Evolutionary conservation across 2,329 filamentous ascomycete species (phyloP).

Genomic region (Fusarium verrucosum): DNA sequence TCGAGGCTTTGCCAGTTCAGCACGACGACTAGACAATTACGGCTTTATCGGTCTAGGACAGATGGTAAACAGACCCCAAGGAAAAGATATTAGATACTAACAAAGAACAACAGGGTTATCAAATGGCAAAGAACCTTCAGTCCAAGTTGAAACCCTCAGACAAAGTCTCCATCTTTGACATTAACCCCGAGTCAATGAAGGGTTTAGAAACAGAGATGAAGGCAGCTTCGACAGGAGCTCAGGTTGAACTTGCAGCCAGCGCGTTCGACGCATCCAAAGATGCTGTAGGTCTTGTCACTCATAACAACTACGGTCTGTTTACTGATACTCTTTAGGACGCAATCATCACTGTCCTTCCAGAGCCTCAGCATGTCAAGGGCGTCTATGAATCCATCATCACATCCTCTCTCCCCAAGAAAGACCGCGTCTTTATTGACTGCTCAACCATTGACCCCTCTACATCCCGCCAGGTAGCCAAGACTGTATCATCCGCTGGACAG

Average conservation of each 20-base stretch:
- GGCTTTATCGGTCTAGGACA: slow-evolving; percentile 69
- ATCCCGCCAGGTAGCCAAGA: slow-evolving; percentile 78
- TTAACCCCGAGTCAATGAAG: slow-evolving; percentile 61
- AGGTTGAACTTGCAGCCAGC: slow-evolving; percentile 56
- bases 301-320: not conserved
- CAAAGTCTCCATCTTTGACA: slow-evolving; percentile 64
- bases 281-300: slow-evolving; percentile 56
- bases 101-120: slow-evolving; percentile 58
- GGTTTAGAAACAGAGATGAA: slow-evolving; percentile 60
- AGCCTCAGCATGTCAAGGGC: slow-evolving; percentile 84
- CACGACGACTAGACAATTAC: slow-evolving; percentile 61
- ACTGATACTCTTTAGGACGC: slow-evolving; percentile 69
- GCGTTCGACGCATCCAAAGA: slow-evolving; percentile 61
- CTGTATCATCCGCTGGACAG: slow-evolving; percentile 69
- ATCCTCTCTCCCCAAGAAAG: slow-evolving; percentile 59
- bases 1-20: slow-evolving; percentile 61
- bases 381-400: slow-evolving; percentile 83
- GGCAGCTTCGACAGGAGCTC: slow-evolving; percentile 56
- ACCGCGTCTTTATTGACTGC: slow-evolving; percentile 90
- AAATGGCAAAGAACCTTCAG: slow-evolving; percentile 71
- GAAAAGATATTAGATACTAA: not conserved
- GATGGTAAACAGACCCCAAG: slow-evolving; percentile 57
- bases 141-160: slow-evolving; percentile 63
- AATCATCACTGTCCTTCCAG: slow-evolving; percentile 88
- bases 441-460: slow-evolving; percentile 95